Conservation (phyloP, 495 filamentous ascomycete species). For the Tuber microsphaerosporum region DNA sequence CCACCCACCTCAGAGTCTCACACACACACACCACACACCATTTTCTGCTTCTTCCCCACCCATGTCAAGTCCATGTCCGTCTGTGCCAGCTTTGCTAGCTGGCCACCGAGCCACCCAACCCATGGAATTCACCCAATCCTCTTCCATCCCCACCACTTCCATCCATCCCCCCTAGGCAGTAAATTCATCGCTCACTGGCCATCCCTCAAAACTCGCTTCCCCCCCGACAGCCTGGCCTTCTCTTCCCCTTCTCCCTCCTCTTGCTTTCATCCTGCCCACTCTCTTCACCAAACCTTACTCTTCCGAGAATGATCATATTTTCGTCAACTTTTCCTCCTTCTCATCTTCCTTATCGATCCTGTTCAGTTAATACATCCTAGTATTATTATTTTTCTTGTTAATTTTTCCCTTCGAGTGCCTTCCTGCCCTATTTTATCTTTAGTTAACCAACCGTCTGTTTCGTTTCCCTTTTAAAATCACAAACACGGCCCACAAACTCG, state of each 20-base stretch:
- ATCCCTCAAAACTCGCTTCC: constrained; percentile 37
- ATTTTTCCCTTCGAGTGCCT: constrained; percentile 3
- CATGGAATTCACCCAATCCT: not conserved
- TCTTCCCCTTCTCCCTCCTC: constrained; percentile 21
- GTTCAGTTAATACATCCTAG: constrained; percentile 37
- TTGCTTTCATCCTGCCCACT: constrained; percentile 17
- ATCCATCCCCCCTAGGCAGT: constrained; percentile 11
- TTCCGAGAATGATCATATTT: constrained; percentile 38
- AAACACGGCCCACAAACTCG: not conserved
- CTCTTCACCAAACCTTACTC: constrained; percentile 26
- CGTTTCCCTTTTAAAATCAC: constrained; percentile 1
- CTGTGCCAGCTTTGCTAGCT: constrained; percentile 1
- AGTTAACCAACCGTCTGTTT: constrained; percentile 19
- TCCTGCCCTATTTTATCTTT: not conserved
- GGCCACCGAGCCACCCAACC: constrained; percentile 3
- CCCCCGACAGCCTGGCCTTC: constrained; percentile 25
- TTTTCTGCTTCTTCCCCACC: not conserved
- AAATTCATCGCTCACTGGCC: constrained; percentile 7
- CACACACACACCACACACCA: not conserved
- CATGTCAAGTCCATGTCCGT: not conserved
- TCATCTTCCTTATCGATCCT: constrained; percentile 1
- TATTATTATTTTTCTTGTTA: constrained; percentile 1
- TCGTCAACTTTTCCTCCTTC: constrained; percentile 24
- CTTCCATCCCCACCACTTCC: constrained; percentile 1
- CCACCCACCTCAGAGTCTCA: not conserved